These are phyloP conservation scores for Pascua guehoae DNA, from an alignment of 1,284 basidiomycete species.

Conservation along the genomic window DNA sequence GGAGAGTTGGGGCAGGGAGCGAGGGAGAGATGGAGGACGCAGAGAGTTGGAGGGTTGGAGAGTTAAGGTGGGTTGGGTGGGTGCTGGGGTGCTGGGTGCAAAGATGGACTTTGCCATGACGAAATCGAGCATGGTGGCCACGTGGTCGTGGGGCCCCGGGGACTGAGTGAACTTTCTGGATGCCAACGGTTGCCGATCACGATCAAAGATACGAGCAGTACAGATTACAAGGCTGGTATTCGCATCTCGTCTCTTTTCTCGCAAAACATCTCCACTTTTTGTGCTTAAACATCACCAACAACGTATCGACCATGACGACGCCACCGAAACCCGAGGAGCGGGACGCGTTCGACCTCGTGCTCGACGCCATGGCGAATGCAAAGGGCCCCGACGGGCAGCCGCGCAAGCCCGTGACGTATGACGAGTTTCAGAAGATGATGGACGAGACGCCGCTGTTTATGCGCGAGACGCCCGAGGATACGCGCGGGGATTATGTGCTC, in stretches of 20 bases:
- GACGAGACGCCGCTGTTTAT: slow-evolving; percentile 76
- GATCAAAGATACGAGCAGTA: too few species aligned
- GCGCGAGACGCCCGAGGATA: slow-evolving; percentile 71
- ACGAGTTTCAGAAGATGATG: slow-evolving; percentile 36
- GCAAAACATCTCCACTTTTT: not conserved
- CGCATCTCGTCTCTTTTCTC: not conserved
- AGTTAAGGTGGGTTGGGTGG: too few species aligned
- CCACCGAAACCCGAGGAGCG: slow-evolving; percentile 5
- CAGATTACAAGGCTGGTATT: not conserved
- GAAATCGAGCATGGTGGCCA: not conserved
- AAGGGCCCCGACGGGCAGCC: slow-evolving; percentile 6
- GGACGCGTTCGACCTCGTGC: slow-evolving; percentile 19
- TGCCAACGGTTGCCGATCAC: not conserved
- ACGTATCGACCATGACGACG: not conserved
- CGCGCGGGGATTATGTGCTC: slow-evolving; percentile 63
- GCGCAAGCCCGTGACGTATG: slow-evolving; percentile 23
- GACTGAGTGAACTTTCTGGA: not conserved
- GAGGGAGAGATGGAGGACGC: not conserved
- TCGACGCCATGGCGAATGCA: slow-evolving; percentile 20
- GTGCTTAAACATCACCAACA: slow-evolving; percentile 1
- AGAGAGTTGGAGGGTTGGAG: not conserved
- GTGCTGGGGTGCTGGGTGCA: too few species aligned
- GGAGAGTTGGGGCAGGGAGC: not conserved
- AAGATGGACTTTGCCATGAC: too few species aligned
- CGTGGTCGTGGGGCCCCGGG: not conserved